Conservation (phyloP, 345 rosid species). For the Brassica incana region DNA sequence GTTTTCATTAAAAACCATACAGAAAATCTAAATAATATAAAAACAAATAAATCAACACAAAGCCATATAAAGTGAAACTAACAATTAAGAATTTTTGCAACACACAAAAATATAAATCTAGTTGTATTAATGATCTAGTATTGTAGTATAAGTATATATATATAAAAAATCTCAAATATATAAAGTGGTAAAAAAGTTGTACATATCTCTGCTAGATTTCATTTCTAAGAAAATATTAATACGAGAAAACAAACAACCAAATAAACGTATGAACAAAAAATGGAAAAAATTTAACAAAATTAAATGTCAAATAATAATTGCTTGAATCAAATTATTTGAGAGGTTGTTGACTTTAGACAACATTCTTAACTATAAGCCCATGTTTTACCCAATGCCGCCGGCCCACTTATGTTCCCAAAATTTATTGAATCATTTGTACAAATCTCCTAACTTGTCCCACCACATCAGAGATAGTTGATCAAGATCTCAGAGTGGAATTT, state of each 20-base stretch:
- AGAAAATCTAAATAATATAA: not conserved
- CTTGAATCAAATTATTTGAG: not conserved
- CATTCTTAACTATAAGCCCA: not conserved
- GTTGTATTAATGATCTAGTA: not conserved
- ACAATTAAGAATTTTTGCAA: not conserved
- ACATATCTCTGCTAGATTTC: not conserved
- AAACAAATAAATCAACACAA: not conserved
- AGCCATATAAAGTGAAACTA: too few species aligned
- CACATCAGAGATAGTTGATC: not conserved
- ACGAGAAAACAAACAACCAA: not conserved
- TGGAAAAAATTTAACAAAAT: not conserved
- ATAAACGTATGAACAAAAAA: not conserved
- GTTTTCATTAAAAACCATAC: not conserved
- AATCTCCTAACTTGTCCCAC: conserved; percentile 17
- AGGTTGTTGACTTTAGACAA: conserved; percentile 3
- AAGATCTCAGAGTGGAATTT: not conserved
- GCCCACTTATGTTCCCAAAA: conserved; percentile 19
- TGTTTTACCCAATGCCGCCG: not conserved
- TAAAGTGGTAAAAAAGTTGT: not conserved
- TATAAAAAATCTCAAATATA: not conserved
- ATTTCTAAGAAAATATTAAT: not conserved
- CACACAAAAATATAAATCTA: not conserved
- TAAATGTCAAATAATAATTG: not conserved
- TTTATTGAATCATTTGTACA: not conserved
- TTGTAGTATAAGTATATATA: not conserved